Evolutionary conservation across 768 basidiomycete species (phyloP).

Genomic region (Tricholoma sp.): DNA sequence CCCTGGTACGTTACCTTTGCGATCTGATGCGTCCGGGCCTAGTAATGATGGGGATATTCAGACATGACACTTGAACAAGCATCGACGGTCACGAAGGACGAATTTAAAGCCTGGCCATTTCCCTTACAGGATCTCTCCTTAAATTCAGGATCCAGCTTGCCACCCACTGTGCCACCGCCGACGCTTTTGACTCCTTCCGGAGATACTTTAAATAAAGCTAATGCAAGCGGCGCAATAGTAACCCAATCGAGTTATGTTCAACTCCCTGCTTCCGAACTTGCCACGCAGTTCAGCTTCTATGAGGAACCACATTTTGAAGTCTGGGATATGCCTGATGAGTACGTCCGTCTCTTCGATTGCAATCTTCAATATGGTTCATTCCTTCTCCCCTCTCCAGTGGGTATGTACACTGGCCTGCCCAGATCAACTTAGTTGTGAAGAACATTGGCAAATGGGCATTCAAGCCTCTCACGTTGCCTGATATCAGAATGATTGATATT

Average conservation of each 20-base stretch:
- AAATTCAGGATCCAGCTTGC: background rate
- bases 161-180: background rate
- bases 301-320: constrained; percentile 27
- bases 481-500: constrained; percentile 28
- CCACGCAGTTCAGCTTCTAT: constrained; percentile 23
- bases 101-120: background rate
- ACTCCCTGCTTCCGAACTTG: constrained; percentile 23
- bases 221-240: constrained; percentile 4
- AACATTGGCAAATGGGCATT: constrained; percentile 22
- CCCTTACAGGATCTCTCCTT: background rate
- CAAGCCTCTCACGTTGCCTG: constrained; percentile 27
- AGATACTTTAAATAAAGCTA: background rate
- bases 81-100: background rate
- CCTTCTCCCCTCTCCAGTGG: constrained; percentile 8
- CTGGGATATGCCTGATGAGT: constrained; percentile 32
- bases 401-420: constrained; percentile 22
- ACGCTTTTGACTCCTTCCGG: background rate
- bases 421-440: constrained; percentile 28
- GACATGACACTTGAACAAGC: background rate
- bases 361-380: background rate
- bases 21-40: no score
- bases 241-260: constrained; percentile 20
- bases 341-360: constrained; percentile 10
- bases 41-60: background rate
- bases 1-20: background rate